Conservation (phyloP, 164 flowering plant species). For the Taxillus chinensis region DNA sequence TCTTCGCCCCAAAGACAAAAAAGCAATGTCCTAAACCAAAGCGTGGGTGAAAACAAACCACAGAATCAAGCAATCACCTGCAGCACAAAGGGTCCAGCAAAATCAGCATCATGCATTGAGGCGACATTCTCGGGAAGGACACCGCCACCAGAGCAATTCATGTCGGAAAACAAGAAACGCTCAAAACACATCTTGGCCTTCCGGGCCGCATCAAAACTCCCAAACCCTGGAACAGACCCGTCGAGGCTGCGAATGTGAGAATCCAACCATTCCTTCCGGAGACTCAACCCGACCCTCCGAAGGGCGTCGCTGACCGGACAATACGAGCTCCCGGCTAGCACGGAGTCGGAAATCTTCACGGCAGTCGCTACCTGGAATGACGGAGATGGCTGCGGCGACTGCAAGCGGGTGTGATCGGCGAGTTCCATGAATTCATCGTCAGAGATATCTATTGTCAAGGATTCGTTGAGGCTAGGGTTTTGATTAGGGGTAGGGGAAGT, state of each 20-base stretch:
- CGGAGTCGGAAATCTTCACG: neutral
- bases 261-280: conserved; percentile 59
- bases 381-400: conserved; percentile 6
- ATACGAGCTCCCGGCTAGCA: neutral
- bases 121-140: conserved; percentile 59
- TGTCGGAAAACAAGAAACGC: conserved; percentile 62
- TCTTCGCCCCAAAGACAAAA: too few relatives aligned
- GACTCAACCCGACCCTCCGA: conserved; percentile 35
- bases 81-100: conserved; percentile 76
- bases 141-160: conserved; percentile 65
- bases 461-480: conserved; percentile 14
- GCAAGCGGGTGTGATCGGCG: neutral
- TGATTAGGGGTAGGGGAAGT: conserved; percentile 15
- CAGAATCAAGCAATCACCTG: conserved; percentile 33
- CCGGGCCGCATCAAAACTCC: conserved; percentile 25
- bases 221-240: conserved; percentile 31
- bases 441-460: conserved; percentile 30
- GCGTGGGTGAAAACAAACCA: too few relatives aligned
- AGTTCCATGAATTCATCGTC: conserved; percentile 9
- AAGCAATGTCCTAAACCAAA: too few relatives aligned
- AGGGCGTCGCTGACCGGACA: conserved; percentile 34
- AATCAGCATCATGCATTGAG: conserved; percentile 60
- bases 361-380: conserved; percentile 2
- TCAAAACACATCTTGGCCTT: conserved; percentile 70
- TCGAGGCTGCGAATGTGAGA: conserved; percentile 41